Conservation (phyloP, 2,329 filamentous ascomycete species). For the Fusarium equiseti region DNA sequence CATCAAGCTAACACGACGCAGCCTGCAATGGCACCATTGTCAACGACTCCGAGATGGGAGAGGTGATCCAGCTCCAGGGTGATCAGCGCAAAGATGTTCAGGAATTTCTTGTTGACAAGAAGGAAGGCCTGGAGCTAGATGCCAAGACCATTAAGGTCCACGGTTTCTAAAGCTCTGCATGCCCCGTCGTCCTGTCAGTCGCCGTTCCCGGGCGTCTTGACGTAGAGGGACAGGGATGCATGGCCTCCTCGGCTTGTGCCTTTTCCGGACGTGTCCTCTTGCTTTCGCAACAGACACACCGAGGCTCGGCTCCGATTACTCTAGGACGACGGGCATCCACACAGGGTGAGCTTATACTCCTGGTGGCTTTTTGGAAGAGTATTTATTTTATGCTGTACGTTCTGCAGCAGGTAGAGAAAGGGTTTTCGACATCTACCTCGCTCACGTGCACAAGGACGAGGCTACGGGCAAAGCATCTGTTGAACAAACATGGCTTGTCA, state of each 20-base stretch:
- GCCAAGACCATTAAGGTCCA: constrained; percentile 95
- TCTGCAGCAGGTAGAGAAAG: constrained; percentile 24
- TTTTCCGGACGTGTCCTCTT: constrained; percentile 47
- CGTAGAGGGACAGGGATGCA: constrained; percentile 51
- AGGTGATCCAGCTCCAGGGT: constrained; percentile 99
- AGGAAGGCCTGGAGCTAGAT: constrained; percentile 92
- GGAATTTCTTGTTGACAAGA: constrained; percentile 96
- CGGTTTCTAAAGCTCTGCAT: constrained; percentile 61
- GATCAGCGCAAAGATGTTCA: constrained; percentile 99
- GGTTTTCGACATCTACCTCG: constrained; percentile 28
- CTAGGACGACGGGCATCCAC: constrained; percentile 51
- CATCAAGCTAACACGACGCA: constrained; percentile 50
- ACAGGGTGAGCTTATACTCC: constrained; percentile 45
- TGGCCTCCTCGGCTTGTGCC: constrained; percentile 48
- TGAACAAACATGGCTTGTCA: constrained; percentile 50
- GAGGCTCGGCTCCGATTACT: constrained; percentile 51
- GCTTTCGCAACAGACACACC: constrained; percentile 44
- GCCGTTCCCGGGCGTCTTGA: constrained; percentile 50
- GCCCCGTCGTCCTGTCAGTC: constrained; percentile 56
- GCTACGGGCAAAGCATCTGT: constrained; percentile 50
- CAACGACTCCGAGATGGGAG: constrained; percentile 94
- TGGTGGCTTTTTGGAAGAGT: constrained; percentile 48
- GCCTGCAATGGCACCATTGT: constrained; percentile 99
- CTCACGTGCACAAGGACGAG: constrained; percentile 44
- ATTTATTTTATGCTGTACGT: constrained; percentile 43